Evolutionary conservation across 495 filamentous ascomycete species (phyloP).

Genomic region (Neurospora sp.): DNA sequence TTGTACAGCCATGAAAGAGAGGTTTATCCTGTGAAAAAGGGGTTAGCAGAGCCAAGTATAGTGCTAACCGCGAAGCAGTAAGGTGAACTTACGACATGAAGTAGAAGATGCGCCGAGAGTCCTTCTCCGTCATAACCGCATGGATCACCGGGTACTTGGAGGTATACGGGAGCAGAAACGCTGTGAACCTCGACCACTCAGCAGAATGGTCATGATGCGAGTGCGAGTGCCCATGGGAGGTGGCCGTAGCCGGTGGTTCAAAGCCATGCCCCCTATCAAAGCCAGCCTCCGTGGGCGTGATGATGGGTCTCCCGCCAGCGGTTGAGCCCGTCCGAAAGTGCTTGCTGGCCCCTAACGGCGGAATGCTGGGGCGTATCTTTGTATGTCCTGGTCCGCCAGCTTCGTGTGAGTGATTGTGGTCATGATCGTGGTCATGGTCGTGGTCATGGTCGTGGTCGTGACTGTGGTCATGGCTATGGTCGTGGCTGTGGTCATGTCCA

Average conservation of each 20-base stretch:
- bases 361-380: constrained; percentile 4
- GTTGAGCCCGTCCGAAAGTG: constrained; percentile 25
- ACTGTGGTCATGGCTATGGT: constrained; percentile 17
- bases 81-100: constrained; percentile 66
- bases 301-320: constrained; percentile 18
- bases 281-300: constrained; percentile 16
- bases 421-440: neutral
- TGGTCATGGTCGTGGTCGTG: constrained; percentile 21
- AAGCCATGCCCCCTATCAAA: constrained; percentile 21
- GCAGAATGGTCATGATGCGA: constrained; percentile 19
- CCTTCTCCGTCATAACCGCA: constrained; percentile 79
- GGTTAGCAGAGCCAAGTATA: constrained; percentile 4
- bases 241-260: constrained; percentile 12
- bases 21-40: constrained; percentile 60
- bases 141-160: constrained; percentile 67
- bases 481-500: constrained; percentile 16
- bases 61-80: neutral
- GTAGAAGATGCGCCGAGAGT: constrained; percentile 94
- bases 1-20: constrained; percentile 90
- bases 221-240: constrained; percentile 14
- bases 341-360: constrained; percentile 13
- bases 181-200: constrained; percentile 50
- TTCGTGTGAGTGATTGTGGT: constrained; percentile 16
- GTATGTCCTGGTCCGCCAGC: neutral
- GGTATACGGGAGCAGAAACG: constrained; percentile 51